Percentiles rank a stretch among this genome's conserved stretches.
These are phyloP conservation scores for Botrytis sinoallii DNA, from an alignment of 2,329 filamentous ascomycete species.

Conservation along the genomic window DNA sequence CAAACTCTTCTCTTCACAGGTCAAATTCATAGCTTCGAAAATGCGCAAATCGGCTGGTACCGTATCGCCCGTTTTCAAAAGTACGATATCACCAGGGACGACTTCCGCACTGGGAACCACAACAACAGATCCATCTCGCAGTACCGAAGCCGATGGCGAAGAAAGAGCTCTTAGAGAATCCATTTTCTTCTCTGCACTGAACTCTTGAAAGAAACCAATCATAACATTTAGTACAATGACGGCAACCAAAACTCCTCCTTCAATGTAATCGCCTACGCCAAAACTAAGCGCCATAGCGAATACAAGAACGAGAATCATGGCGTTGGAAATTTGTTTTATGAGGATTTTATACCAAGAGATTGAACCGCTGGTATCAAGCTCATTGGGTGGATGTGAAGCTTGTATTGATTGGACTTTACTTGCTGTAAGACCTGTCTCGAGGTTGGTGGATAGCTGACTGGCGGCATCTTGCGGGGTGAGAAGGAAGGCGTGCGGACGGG, in stretches of 20 bases:
- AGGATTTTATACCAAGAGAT: conserved; percentile 68
- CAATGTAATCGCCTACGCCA: conserved; percentile 57
- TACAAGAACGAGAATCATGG: conserved; percentile 64
- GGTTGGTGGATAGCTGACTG: conserved; percentile 57
- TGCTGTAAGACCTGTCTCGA: conserved; percentile 64
- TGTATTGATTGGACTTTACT: conserved; percentile 58
- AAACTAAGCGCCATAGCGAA: conserved; percentile 57
- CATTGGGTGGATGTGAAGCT: conserved; percentile 50
- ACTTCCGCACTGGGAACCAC: conserved; percentile 54
- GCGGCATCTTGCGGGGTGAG: conserved; percentile 61
- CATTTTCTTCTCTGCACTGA: conserved; percentile 52
- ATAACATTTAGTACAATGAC: conserved; percentile 58
- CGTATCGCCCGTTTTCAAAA: conserved; percentile 91
- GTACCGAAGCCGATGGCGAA: conserved; percentile 48
- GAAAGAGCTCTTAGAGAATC: conserved; percentile 48
- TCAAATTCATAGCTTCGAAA: conserved; percentile 57
- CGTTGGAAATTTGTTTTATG: conserved; percentile 64
- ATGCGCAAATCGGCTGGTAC: conserved; percentile 78
- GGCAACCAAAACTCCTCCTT: conserved; percentile 57
- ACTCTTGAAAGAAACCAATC: conserved; percentile 56
- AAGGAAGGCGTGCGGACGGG: conserved; percentile 53
- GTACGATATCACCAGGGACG: conserved; percentile 78
- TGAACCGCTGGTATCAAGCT: conserved; percentile 48
- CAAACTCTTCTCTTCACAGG: conserved; percentile 91
- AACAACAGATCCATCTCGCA: conserved; percentile 49